phyloP scores from a whole-genome alignment of 176 grass and related monocot genomes.

The Rhynchospora pubera region DNA sequence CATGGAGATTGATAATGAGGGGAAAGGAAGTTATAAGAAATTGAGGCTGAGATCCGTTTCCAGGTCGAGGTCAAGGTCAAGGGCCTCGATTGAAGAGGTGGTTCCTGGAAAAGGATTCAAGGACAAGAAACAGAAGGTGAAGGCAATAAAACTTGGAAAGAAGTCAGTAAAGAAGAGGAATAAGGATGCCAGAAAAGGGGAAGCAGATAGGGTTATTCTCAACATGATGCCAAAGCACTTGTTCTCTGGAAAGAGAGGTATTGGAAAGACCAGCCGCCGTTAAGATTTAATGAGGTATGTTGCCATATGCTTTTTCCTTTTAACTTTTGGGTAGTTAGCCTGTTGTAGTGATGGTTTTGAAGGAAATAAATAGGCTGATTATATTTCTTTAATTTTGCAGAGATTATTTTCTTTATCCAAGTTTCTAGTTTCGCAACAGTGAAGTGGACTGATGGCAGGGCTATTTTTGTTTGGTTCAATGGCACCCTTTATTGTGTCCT shows the following conservation, averaged over 20 bases:
- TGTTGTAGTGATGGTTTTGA: too few species aligned
- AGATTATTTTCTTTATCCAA: too few species aligned
- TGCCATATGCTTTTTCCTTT: too few species aligned
- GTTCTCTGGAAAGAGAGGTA: background rate
- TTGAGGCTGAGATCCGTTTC: background rate
- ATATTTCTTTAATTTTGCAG: too few species aligned
- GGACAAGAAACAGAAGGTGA: background rate
- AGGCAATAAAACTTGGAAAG: background rate
- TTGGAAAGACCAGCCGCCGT: background rate
- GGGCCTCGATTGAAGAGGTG: conserved; percentile 34
- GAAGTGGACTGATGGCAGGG: too few species aligned
- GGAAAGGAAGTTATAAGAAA: conserved; percentile 54
- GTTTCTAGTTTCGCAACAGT: too few species aligned
- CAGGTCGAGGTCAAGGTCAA: conserved; percentile 40
- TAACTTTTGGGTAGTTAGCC: too few species aligned
- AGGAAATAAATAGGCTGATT: too few species aligned
- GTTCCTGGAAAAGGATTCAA: background rate
- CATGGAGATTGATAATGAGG: conserved; percentile 53
- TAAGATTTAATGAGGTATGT: background rate
- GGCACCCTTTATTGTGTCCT: too few species aligned
- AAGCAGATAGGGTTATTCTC: background rate
- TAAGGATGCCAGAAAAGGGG: background rate
- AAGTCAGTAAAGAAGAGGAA: background rate
- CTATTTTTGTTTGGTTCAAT: too few species aligned
- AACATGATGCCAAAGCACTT: background rate